Conservation (phyloP, 192 early-diverging fungal genomes). For the Linnemannia schmuckeri region DNA sequence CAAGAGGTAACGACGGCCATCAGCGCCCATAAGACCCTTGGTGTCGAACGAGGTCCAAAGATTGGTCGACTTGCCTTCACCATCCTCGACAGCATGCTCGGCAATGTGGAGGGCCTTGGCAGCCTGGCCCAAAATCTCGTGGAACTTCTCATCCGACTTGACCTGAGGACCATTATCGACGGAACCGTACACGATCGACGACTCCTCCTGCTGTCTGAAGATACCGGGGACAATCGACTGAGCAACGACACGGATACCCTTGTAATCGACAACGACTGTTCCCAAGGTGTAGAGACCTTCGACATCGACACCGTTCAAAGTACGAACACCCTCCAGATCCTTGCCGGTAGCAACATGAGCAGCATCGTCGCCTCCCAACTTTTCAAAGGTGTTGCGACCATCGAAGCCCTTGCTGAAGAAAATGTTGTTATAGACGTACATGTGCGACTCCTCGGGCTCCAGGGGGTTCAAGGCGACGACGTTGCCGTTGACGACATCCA, state of each 20-base stretch:
- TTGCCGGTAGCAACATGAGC: slow-evolving; percentile 95
- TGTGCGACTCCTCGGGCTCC: slow-evolving; percentile 80
- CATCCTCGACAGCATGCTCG: slow-evolving; percentile 84
- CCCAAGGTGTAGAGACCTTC: slow-evolving; percentile 91
- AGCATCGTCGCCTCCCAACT: slow-evolving; percentile 88
- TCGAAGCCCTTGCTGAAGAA: slow-evolving; percentile 95
- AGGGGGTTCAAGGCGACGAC: slow-evolving; percentile 83
- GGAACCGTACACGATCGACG: slow-evolving; percentile 90
- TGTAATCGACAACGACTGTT: slow-evolving; percentile 94
- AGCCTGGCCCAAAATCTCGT: slow-evolving; percentile 75
- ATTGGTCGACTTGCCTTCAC: slow-evolving; percentile 67
- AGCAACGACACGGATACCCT: slow-evolving; percentile 90
- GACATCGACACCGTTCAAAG: slow-evolving; percentile 78
- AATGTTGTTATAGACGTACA: slow-evolving; percentile 96
- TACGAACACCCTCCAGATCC: slow-evolving; percentile 91
- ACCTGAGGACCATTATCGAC: slow-evolving; percentile 88
- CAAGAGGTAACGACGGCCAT: slow-evolving; percentile 91
- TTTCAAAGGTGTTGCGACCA: slow-evolving; percentile 85
- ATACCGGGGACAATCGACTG: slow-evolving; percentile 92
- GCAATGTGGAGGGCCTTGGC: slow-evolving; percentile 86
- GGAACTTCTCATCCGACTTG: slow-evolving; percentile 80
- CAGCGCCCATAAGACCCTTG: slow-evolving; percentile 93
- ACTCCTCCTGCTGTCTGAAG: slow-evolving; percentile 79
- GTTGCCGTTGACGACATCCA: slow-evolving; percentile 85
- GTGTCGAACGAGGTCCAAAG: slow-evolving; percentile 90